phyloP scores from a whole-genome alignment of 352 stramenopile genomes.

The Phytophthora pistaciae region DNA sequence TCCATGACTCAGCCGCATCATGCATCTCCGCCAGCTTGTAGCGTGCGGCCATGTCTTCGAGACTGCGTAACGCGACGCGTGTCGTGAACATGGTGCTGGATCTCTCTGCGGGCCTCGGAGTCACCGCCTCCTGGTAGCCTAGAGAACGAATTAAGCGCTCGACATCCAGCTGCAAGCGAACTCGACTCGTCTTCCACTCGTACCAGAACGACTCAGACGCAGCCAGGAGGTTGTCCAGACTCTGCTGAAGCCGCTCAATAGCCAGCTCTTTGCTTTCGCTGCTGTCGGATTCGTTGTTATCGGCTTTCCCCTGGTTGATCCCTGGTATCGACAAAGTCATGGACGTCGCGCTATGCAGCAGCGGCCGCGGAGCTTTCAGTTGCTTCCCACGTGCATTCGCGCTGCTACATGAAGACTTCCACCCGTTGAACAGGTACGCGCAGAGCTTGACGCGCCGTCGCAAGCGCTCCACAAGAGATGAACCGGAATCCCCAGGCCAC shows the following conservation, averaged over 20 bases:
- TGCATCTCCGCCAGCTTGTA: neutral
- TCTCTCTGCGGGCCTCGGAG: neutral
- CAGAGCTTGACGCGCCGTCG: conserved; percentile 33
- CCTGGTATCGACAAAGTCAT: neutral
- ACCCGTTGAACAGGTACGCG: conserved; percentile 37
- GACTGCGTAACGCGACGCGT: conserved; percentile 2
- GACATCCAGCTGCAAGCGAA: conserved; percentile 28
- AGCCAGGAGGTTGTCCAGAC: conserved; percentile 18
- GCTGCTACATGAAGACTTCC: conserved; percentile 8
- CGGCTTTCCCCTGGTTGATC: neutral
- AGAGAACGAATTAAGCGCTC: conserved; percentile 23
- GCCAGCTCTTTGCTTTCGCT: conserved; percentile 16
- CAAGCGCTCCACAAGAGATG: conserved; percentile 35
- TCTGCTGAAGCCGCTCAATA: conserved; percentile 14
- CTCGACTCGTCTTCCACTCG: conserved; percentile 51
- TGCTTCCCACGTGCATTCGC: conserved; percentile 9
- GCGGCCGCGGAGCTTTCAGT: conserved; percentile 3
- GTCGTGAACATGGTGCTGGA: conserved; percentile 4
- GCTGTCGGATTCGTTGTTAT: neutral
- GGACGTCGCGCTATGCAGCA: neutral
- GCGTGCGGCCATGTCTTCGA: conserved; percentile 16
- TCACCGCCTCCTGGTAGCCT: conserved; percentile 19
- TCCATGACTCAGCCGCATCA: neutral
- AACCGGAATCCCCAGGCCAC: neutral
- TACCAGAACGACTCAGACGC: conserved; percentile 51